These are phyloP conservation scores for Aaosphaeria arxii DNA, from an alignment of 2,329 filamentous ascomycete genomes.

Conservation along the genomic window DNA sequence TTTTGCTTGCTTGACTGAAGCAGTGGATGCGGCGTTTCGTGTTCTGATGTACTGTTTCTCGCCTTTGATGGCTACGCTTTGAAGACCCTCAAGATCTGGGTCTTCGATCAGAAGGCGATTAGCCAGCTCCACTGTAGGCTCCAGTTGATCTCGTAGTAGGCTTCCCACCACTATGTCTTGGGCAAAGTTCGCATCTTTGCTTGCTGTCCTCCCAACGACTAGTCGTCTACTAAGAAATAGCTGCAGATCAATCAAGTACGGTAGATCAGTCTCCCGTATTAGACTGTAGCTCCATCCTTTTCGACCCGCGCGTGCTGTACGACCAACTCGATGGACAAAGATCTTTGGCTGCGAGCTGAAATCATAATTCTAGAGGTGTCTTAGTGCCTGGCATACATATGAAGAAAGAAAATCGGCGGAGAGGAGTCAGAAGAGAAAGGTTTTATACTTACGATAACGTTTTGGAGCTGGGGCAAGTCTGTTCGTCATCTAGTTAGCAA, in stretches of 20 bases:
- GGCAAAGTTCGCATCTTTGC: conserved; percentile 65
- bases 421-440: background rate
- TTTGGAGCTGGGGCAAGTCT: background rate
- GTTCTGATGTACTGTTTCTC: conserved; percentile 92
- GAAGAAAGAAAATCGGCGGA: background rate
- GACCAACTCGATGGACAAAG: conserved; percentile 92
- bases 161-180: conserved; percentile 81
- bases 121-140: conserved; percentile 76
- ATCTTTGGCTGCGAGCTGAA: conserved; percentile 93
- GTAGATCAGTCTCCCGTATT: conserved; percentile 80
- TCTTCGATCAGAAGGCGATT: conserved; percentile 74
- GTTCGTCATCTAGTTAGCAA: no score
- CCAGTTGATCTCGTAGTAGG: conserved; percentile 69
- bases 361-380: background rate
- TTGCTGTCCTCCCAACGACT: conserved; percentile 66
- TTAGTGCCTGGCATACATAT: background rate
- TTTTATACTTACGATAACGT: background rate
- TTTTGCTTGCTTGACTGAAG: conserved; percentile 86
- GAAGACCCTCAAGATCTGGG: conserved; percentile 68
- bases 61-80: conserved; percentile 75
- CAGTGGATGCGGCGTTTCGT: conserved; percentile 81
- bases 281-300: conserved; percentile 94
- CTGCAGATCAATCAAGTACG: conserved; percentile 90
- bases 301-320: conserved; percentile 90
- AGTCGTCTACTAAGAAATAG: conserved; percentile 87